Base-by-base conservation (phyloP, 805 yeast genomes). In the Candida nitratophila region DNA sequence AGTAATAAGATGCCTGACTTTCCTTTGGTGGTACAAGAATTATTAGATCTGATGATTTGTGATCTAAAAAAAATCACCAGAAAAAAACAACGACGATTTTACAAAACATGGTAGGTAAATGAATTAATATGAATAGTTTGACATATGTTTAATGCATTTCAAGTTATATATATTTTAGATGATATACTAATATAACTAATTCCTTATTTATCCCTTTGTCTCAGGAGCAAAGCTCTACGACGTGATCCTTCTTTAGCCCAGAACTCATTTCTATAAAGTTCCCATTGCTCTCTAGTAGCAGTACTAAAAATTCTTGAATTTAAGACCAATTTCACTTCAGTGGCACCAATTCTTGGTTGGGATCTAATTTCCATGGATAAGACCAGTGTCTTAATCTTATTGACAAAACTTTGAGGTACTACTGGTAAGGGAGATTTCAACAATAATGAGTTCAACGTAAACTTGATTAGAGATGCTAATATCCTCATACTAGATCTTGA, bases 261-360 rank as follows among this genome's bases (percentile, higher is more conserved):
- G 59, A 89, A 93, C 60, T 90, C 97, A 52, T 86, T 86, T 47
- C 99, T 66, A 56, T 90, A 91, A 35, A 88, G 63, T 56, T 91
- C 99, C 98, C 99, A 91, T 10, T 88, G 90, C 60, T 90, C 96
- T 49, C 96, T 74, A 7, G 85, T 77, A 40, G 85, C 90, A 0
- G 93, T 80, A 47, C 79, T 78, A 63, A 91, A 93, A 1, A 82
- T 81, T 41, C 96, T 69, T 3, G 97, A 85, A 46, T 83, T 83
- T 44, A 93, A 68, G 10, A 87, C 84, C 9, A 93, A 60, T 59
- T 89, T 90, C 12, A 90, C 88, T 51, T 86, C 88, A 22, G 77
- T 75, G 8, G 84, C 80, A 0, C 95, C 96, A n/a, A 77, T 71
- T 47, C 83, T 64, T 1, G 85, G 81, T 57, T 77, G 83, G 4